A percentile compares a stretch with the other conserved stretches of the same genome.
These are phyloP conservation scores for Fusarium irregulare DNA, from an alignment of 2,329 filamentous ascomycete genomes.

Conservation along the genomic window DNA sequence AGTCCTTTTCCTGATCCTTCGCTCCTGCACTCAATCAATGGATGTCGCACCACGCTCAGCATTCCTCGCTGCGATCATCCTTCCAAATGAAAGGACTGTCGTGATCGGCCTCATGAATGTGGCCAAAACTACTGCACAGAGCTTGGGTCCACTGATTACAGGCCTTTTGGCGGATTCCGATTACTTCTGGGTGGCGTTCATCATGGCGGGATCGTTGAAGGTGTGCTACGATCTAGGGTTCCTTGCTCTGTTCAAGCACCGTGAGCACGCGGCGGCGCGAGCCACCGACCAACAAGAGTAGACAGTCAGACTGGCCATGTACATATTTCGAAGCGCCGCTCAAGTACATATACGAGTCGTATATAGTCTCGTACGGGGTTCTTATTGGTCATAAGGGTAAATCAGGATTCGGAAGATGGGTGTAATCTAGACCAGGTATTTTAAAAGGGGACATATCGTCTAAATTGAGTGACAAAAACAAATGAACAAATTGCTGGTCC, in stretches of 20 bases:
- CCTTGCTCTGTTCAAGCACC: slow-evolving; percentile 52
- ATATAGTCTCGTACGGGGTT: accelerated
- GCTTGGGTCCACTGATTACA: slow-evolving; percentile 70
- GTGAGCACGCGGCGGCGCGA: slow-evolving; percentile 26
- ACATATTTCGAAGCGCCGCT: too few relatives aligned
- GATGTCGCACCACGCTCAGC: slow-evolving; percentile 76
- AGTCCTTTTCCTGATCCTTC: slow-evolving; percentile 69
- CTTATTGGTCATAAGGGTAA: background rate
- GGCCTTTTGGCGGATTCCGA: slow-evolving; percentile 68
- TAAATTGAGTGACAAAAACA: background rate
- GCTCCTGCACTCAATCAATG: slow-evolving; percentile 74
- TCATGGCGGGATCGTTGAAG: slow-evolving; percentile 72
- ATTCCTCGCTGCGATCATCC: slow-evolving; percentile 74
- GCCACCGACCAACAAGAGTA: background rate
- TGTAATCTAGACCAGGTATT: too few relatives aligned
- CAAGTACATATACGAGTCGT: background rate
- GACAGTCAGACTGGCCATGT: too few relatives aligned
- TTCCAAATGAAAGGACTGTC: slow-evolving; percentile 74
- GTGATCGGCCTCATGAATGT: slow-evolving; percentile 78
- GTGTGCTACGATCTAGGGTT: slow-evolving; percentile 69
- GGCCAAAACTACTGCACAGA: slow-evolving; percentile 73
- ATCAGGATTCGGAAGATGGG: background rate
- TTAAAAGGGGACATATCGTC: background rate
- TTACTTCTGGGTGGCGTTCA: slow-evolving; percentile 71
- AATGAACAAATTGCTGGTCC: background rate